These are phyloP conservation scores for Phoma sp. DNA, from an alignment of 2,329 filamentous ascomycete genomes.

Conservation along the genomic window DNA sequence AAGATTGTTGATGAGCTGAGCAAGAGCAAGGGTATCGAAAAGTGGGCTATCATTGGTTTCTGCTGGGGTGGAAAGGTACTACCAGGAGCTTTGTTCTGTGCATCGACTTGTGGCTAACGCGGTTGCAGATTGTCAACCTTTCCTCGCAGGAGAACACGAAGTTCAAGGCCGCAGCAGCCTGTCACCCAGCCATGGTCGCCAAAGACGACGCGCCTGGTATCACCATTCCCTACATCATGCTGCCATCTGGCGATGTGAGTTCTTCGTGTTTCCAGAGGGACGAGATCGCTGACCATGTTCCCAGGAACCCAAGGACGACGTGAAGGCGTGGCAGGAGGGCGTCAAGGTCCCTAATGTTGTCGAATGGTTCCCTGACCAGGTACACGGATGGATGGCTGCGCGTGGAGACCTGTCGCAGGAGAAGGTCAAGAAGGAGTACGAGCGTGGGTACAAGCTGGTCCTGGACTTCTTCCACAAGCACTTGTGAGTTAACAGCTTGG, in stretches of 20 bases:
- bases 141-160: slow-evolving; percentile 57
- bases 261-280: neutral
- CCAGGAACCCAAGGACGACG: slow-evolving; percentile 58
- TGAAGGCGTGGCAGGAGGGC: slow-evolving; percentile 56
- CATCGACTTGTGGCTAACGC: neutral
- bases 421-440: slow-evolving; percentile 57
- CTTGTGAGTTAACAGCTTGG: slow-evolving; percentile 50
- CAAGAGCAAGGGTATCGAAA: slow-evolving; percentile 56
- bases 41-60: slow-evolving; percentile 66
- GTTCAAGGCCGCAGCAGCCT: slow-evolving; percentile 64
- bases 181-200: slow-evolving; percentile 67
- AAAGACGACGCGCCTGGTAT: slow-evolving; percentile 62
- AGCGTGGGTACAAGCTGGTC: slow-evolving; percentile 57
- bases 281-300: neutral
- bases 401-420: slow-evolving; percentile 55
- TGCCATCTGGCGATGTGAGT: slow-evolving; percentile 59
- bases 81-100: neutral
- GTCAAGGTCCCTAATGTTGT: slow-evolving; percentile 56
- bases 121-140: slow-evolving; percentile 62
- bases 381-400: slow-evolving; percentile 55
- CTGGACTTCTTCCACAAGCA: slow-evolving; percentile 61
- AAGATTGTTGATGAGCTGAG: slow-evolving; percentile 62
- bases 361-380: slow-evolving; percentile 57
- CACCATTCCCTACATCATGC: slow-evolving; percentile 63
- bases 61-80: slow-evolving; percentile 63